Evolutionary conservation across 345 rosid species (phyloP).

Genomic region (Anastatica hierochuntica): DNA sequence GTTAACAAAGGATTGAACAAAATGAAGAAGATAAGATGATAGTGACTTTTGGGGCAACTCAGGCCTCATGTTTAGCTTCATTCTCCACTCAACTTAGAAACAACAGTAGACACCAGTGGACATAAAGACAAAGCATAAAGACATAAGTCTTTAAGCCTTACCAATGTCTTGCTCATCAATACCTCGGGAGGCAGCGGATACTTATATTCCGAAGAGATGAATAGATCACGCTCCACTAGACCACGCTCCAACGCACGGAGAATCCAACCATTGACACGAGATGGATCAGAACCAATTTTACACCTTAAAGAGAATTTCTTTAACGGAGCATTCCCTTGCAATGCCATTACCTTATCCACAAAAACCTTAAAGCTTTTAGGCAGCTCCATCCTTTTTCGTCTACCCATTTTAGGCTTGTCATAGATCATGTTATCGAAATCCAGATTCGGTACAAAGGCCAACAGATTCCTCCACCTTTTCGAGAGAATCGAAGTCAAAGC

Average conservation of each 20-base stretch:
- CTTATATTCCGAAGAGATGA: neutral
- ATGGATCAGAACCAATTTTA: neutral
- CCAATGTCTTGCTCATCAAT: conserved; percentile 7
- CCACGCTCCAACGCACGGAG: conserved; percentile 10
- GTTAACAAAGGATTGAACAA: too few species aligned
- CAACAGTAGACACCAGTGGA: neutral
- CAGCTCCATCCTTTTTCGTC: neutral
- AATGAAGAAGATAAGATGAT: neutral
- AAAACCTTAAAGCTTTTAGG: conserved; percentile 5
- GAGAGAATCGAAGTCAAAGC: conserved; percentile 12
- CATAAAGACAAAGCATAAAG: neutral
- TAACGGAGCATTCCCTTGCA: conserved; percentile 16
- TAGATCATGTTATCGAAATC: neutral
- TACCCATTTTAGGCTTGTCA: neutral
- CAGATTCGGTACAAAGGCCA: conserved; percentile 3
- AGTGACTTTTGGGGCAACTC: neutral
- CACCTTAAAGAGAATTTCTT: conserved; percentile 10
- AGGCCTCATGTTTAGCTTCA: too few species aligned
- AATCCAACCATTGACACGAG: conserved; percentile 13
- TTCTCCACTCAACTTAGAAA: conserved; percentile 4
- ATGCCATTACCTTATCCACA: conserved; percentile 3
- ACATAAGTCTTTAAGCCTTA: conserved; percentile 13
- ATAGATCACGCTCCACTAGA: neutral
- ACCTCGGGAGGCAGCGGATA: conserved; percentile 8
- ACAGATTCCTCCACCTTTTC: neutral